Base-by-base conservation (phyloP, 2,329 filamentous ascomycete species). In the Nemania sp. region DNA sequence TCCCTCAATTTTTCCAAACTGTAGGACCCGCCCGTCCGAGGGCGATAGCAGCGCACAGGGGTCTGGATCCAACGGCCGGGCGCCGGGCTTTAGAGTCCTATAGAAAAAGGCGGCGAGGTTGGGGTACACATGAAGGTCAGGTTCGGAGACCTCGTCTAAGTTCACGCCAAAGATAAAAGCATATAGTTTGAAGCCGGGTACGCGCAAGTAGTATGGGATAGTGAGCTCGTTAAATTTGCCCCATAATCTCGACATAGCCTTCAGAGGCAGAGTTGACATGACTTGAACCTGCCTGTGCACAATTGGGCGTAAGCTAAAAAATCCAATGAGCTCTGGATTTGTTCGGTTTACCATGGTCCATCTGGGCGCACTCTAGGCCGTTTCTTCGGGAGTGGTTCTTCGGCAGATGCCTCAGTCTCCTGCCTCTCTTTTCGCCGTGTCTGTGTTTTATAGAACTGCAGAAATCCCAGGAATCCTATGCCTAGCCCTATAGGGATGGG, bases 41-140 rank as follows among this genome's bases (percentile, higher is more conserved):
- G 96, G 97, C 0, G 93, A 96, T 7, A 98, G 83, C 5, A 99
- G 82, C 10, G 93, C 92, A 76, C 92, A 91, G 1, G 88, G 87
- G 73, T 95, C 89, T 1, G 93, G 89, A 76, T 98, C 93, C 15
- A 99, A 85, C 1, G 94, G 94, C 27, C 96, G 90, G 13, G 87
- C 89, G 38, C 94, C 95, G 5, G 95, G 93, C 79, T 98, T 98
- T 68, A 99, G 86, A 1, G 90, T 93, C 69, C 96, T 93, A 80
- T 98, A 99, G 85, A 99, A 99, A 85, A 99, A 99, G 66, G 95
- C 89, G 5, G 95, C 93, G 47, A 99, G 89, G 78, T 99, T 99
- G 22, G 94, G 93, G 79, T 96, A 99, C 55, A 88, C 88, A 78
- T 93, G 94, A 22, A 99, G 88, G 75, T 99, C 96, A 20, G 91